Evolutionary conservation across 1,284 basidiomycete species (phyloP), one percentile per base, ranked within the genome.

Genomic region (Mycosarcoma mackinlayi): DNA sequence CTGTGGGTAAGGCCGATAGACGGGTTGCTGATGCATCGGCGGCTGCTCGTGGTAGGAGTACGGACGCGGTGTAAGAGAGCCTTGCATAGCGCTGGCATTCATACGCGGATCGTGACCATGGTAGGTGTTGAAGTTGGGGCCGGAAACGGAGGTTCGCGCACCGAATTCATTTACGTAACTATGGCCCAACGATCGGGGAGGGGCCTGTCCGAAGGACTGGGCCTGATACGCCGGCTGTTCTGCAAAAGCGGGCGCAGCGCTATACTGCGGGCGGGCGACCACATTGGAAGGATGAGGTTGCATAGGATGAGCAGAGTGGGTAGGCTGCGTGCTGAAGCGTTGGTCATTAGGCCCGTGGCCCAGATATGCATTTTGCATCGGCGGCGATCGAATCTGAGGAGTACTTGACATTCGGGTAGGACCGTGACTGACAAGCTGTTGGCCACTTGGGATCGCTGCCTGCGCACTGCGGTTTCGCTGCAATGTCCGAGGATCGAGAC

Each of bases 31-130:
- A 35, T 69, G 65, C 42, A 59, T 52, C 4, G 55, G 42, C 7
- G 44, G 57, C 25, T 60, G 51, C 31, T 76, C 76, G 33, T 76
- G 75, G 37, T 61, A 75, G 9, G 76, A 73, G 59, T 75, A 74
- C 13, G 76, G 76, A 5, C 76, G 60, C 16, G 61, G 54, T 27
- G 65, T 63, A 13, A 64, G 44, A 23, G 57, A 60, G 3, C 48
- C 54, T 35, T 61, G 69, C 44, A 62, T 55, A 14, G 53, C 59
- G 28, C 37, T 53, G 23, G 40, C 48, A 42, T 33, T 58, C 45
- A 62, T 37, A 8, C 63, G 51, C 18, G 62, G 66, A 49, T 62
- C 57, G 9, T 68, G 65, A n/a, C 67, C 67, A 28, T 70, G 60
- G 19, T 61, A 70, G 27, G 67, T 64, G 46, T 60, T 64, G 41